Evolutionary conservation across 1,284 basidiomycete genomes (phyloP).

Genomic region (Apiotrichum siamense): DNA sequence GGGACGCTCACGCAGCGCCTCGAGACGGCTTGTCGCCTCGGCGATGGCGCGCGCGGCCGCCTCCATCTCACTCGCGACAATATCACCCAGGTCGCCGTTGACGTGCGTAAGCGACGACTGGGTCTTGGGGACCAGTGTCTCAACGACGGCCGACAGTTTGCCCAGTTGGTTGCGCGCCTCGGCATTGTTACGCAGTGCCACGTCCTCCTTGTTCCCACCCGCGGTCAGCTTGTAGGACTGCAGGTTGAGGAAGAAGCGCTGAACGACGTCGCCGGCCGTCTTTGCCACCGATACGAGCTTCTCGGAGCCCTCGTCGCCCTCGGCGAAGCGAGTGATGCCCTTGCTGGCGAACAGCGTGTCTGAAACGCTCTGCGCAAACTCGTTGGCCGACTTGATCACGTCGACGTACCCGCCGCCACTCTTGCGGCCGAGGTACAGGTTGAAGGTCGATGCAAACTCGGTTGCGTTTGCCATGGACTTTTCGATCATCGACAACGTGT

Average conservation of each 20-base stretch:
- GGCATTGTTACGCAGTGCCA: constrained; percentile 83
- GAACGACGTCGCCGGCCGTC: constrained; percentile 73
- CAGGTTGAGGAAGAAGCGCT: constrained; percentile 90
- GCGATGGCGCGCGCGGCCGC: constrained; percentile 91
- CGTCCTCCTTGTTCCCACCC: constrained; percentile 69
- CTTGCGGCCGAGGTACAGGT: constrained; percentile 82
- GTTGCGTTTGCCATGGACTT: constrained; percentile 89
- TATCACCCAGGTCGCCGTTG: constrained; percentile 90
- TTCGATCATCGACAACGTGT: constrained; percentile 97
- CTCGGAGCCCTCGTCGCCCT: constrained; percentile 85
- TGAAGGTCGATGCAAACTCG: constrained; percentile 93
- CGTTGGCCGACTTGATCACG: constrained; percentile 96
- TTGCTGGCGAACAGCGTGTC: constrained; percentile 92
- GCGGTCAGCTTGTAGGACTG: constrained; percentile 89
- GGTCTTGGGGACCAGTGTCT: constrained; percentile 78
- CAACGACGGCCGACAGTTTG: constrained; percentile 81
- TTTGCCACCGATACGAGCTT: constrained; percentile 82
- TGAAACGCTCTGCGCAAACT: constrained; percentile 84
- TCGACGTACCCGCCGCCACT: constrained; percentile 84
- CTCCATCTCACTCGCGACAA: constrained; percentile 95
- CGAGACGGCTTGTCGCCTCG: constrained; percentile 79
- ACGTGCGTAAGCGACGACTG: constrained; percentile 67
- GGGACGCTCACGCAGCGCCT: constrained; percentile 82
- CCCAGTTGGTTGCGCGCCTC: constrained; percentile 73
- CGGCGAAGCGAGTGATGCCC: constrained; percentile 87